These are phyloP conservation scores for Dictyostelium brefeldianum DNA, from an alignment of 78 protist genomes.

Conservation along the genomic window DNA sequence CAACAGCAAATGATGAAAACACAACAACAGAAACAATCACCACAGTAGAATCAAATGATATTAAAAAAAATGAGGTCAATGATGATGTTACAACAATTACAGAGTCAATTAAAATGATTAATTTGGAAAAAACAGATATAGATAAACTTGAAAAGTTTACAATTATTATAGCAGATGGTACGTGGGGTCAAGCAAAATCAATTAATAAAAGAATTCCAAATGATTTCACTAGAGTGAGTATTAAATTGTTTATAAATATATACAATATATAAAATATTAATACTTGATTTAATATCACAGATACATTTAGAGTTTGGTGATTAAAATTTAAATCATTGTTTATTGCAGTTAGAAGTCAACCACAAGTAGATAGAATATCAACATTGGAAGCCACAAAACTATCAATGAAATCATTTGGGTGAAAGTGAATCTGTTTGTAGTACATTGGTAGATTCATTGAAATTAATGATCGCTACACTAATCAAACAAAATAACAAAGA, in stretches of 20 bases:
- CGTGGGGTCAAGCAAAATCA: constrained; percentile 72
- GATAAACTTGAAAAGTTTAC: constrained; percentile 26
- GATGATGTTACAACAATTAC: constrained; percentile 26
- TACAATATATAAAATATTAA: too few species aligned
- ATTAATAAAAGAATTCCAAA: constrained; percentile 36
- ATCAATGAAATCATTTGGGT: constrained; percentile 47
- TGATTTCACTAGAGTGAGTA: constrained; percentile 43
- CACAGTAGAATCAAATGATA: too few species aligned
- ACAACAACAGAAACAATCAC: neutral
- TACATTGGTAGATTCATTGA: neutral
- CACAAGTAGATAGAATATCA: constrained; percentile 76
- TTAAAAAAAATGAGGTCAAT: neutral
- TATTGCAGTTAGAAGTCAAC: constrained; percentile 68
- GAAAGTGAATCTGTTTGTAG: constrained; percentile 20
- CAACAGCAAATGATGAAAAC: too few species aligned
- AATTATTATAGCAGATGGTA: constrained; percentile 61
- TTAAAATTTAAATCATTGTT: constrained; percentile 46
- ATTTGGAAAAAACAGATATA: neutral
- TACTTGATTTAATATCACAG: neutral
- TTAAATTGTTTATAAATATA: too few species aligned
- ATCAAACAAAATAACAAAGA: constrained; percentile 13
- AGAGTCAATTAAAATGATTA: constrained; percentile 33
- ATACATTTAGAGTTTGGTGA: constrained; percentile 56
- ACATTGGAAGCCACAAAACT: constrained; percentile 53
- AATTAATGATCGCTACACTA: neutral